A percentile compares a stretch with the other conserved stretches of the same genome.
These are phyloP conservation scores for Neoboletus subvelutipes DNA, from an alignment of 768 basidiomycete species.

Conservation along the genomic window DNA sequence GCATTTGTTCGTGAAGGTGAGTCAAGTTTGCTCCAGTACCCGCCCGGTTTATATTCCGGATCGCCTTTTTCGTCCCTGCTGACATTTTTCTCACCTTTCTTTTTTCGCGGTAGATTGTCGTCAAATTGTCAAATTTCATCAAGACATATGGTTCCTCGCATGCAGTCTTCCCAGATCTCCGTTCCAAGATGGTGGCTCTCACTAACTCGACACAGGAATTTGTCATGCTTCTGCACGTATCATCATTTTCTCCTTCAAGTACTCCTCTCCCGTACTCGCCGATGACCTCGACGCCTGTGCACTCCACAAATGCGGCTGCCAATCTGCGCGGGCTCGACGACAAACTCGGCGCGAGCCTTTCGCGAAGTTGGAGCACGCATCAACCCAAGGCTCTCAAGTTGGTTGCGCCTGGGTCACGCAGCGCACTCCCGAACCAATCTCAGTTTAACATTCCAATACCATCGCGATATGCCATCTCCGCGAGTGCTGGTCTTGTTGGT, in stretches of 20 bases:
- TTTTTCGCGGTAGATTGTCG: slow-evolving; percentile 65
- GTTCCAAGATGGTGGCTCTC: slow-evolving; percentile 70
- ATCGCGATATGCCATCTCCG: slow-evolving; percentile 15
- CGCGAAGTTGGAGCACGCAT: slow-evolving; percentile 58
- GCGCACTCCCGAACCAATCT: slow-evolving; percentile 51
- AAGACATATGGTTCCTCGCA: slow-evolving; percentile 59
- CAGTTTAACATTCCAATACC: slow-evolving; percentile 43
- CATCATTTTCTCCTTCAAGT: slow-evolving; percentile 67
- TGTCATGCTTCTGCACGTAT: slow-evolving; percentile 81
- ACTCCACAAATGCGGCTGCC: slow-evolving; percentile 10
- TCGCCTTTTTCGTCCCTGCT: not conserved
- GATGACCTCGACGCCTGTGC: slow-evolving; percentile 35
- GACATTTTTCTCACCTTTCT: slow-evolving; percentile 3
- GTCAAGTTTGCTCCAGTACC: not conserved
- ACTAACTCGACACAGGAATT: slow-evolving; percentile 86
- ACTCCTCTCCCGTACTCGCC: slow-evolving; percentile 63
- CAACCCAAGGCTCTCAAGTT: slow-evolving; percentile 43
- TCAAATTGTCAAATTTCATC: slow-evolving; percentile 71
- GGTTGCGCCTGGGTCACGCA: slow-evolving; percentile 37
- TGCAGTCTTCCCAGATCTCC: slow-evolving; percentile 58
- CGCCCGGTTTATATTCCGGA: not conserved
- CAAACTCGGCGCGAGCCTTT: slow-evolving; percentile 52
- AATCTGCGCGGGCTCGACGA: slow-evolving; percentile 40
- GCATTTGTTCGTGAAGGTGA: slow-evolving; percentile 78
- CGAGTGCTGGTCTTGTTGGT: slow-evolving; percentile 1